phyloP scores from a whole-genome alignment of 148 eudicot genomes.

The Vaccinium vitisidaea region DNA sequence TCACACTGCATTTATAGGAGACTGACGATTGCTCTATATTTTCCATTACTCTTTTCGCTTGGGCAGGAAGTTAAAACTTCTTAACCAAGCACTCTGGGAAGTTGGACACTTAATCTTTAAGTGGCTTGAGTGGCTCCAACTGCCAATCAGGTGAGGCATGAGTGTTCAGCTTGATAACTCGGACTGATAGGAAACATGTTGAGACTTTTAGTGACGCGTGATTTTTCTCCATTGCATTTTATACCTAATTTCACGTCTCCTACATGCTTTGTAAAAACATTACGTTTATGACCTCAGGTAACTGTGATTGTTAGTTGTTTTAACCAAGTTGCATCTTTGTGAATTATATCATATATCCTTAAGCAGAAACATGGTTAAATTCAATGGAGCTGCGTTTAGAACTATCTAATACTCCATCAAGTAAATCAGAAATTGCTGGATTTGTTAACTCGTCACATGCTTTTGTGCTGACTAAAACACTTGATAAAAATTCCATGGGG shows the following conservation, averaged over 20 bases:
- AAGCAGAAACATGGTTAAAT: neutral
- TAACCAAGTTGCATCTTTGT: neutral
- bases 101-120: constrained; percentile 49
- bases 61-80: constrained; percentile 46
- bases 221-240: neutral
- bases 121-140: constrained; percentile 56
- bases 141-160: constrained; percentile 50
- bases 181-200: neutral
- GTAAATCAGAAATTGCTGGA: neutral
- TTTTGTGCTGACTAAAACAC: neutral
- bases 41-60: constrained; percentile 33
- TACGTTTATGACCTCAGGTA: neutral
- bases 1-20: constrained; percentile 24
- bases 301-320: neutral
- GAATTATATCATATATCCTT: neutral
- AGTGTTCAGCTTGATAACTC: constrained; percentile 21
- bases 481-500: neutral
- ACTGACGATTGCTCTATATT: constrained; percentile 30
- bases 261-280: neutral
- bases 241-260: neutral
- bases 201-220: constrained; percentile 3
- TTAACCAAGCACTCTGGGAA: constrained; percentile 34
- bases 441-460: neutral
- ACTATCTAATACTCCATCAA: neutral
- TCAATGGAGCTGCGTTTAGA: neutral